Evolutionary conservation across 2,329 filamentous ascomycete species (phyloP).

Genomic region (Ophiostoma quercus): DNA sequence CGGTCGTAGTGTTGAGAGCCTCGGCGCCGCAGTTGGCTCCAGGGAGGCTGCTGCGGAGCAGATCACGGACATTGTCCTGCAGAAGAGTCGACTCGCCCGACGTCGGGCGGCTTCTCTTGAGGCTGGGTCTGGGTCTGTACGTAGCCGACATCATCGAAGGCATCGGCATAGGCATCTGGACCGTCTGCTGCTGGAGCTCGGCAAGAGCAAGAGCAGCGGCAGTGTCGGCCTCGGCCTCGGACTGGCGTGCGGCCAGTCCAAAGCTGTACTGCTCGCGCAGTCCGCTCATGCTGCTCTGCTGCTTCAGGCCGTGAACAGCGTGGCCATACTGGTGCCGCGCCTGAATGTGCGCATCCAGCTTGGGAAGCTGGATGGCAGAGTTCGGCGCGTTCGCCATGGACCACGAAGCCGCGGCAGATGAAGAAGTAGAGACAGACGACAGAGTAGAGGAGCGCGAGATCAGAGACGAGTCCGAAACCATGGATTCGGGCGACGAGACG

Average conservation of each 20-base stretch:
- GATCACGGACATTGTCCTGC: constrained; percentile 62
- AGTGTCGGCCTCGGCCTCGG: constrained; percentile 48
- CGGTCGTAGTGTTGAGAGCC: constrained; percentile 12
- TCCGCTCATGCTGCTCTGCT: constrained; percentile 38
- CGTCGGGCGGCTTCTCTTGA: constrained; percentile 56
- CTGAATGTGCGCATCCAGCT: constrained; percentile 48
- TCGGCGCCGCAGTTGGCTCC: constrained; percentile 34
- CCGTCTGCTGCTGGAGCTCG: constrained; percentile 52
- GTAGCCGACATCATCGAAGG: constrained; percentile 8
- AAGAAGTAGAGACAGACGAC: constrained; percentile 41
- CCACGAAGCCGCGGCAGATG: constrained; percentile 59
- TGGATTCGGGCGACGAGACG: constrained; percentile 61
- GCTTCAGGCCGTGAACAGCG: constrained; percentile 42
- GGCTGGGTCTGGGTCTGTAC: constrained; percentile 34
- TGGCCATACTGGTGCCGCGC: constrained; percentile 53
- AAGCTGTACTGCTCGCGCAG: constrained; percentile 40
- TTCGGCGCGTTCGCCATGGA: constrained; percentile 56
- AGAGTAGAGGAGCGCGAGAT: constrained; percentile 43
- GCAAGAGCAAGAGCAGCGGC: constrained; percentile 56
- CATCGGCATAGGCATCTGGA: constrained; percentile 18
- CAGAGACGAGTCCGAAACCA: constrained; percentile 59
- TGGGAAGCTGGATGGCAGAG: constrained; percentile 34
- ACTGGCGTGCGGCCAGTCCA: constrained; percentile 41
- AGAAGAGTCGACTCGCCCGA: constrained; percentile 53
- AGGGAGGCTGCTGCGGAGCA: constrained; percentile 43